Evolutionary conservation across 1,139 yeast species (phyloP), one percentile per base, ranked within the genome.

Genomic region (Suhomyces bribrorum): DNA sequence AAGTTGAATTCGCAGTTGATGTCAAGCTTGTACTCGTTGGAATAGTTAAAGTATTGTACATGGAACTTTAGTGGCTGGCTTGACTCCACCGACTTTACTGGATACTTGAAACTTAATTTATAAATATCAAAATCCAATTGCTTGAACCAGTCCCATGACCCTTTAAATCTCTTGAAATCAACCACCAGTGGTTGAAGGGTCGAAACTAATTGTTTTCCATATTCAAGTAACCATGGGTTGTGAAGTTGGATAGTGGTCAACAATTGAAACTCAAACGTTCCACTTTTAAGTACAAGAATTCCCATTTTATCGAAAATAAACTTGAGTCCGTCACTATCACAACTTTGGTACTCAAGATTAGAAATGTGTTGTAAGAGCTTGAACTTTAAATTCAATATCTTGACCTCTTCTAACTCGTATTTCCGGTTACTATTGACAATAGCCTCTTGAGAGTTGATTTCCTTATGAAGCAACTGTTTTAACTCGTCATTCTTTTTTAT

Each of bases 81-180:
- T 2, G 37, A 16, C n/a, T 45, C 48, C 13, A 40, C 20, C 22
- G 52, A 32, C 5, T 43, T 31, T 5, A 61, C 40, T 1, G 73
- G 73, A 40, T 47, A 62, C 35, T 56, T 61, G 23, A 64, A 45
- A 3, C 65, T 56, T 4, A 65, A 45, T 31, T 52, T 55, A 50
- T 55, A 58, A 5, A 68, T 44, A 24, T 60, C 66, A 4, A 37
- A 17, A 45, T 68, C 73, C 5, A 69, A 36, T 14, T 40, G 35
- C 23, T 46, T 47, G 14, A 63, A 47, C 14, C 38, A 38, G 2
- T 35, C 32, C 62, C 69, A 67, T 14, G 44, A 31, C 2, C 35
- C 38, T 13, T 42, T 41, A 38, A 65, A 54, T 7, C 36, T 35
- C 7, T 38, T 38, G 30, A 61, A 52, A 12, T 44, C 40, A 25